A percentile compares a stretch with the other conserved stretches of the same genome.
Evolutionary conservation across 352 stramenopile species (phyloP).

Genomic region (Albugo laibachii): DNA sequence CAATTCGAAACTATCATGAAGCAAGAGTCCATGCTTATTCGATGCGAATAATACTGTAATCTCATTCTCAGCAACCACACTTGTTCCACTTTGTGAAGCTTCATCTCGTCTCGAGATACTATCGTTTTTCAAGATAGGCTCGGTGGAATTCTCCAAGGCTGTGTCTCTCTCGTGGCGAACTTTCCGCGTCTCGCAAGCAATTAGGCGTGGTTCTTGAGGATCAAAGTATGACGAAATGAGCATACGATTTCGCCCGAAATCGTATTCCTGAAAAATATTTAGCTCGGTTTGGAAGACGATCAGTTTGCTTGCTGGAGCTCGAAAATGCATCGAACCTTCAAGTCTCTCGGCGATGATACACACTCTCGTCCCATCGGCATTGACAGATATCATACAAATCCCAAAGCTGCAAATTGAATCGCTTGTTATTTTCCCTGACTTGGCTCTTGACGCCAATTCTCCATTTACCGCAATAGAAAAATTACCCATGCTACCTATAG

Average conservation of each 20-base stretch:
- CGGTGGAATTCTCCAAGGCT: background rate
- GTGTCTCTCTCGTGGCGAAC: background rate
- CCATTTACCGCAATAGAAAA: slow-evolving; percentile 21
- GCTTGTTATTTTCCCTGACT: slow-evolving; percentile 22
- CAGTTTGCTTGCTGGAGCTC: slow-evolving; percentile 69
- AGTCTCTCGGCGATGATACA: slow-evolving; percentile 71
- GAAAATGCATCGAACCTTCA: slow-evolving; percentile 56
- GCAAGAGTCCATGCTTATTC: slow-evolving; percentile 76
- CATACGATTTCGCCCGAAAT: slow-evolving; percentile 57
- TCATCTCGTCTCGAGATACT: slow-evolving; percentile 9
- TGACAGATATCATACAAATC: slow-evolving; percentile 57
- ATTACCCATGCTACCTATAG: slow-evolving; percentile 69
- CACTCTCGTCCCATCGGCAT: slow-evolving; percentile 78
- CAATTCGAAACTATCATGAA: slow-evolving; percentile 82
- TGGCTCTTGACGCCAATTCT: too few relatives aligned
- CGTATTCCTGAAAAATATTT: slow-evolving; percentile 78
- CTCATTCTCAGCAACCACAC: slow-evolving; percentile 47
- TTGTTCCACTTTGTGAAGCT: background rate
- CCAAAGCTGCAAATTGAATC: slow-evolving; percentile 7
- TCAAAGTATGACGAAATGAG: slow-evolving; percentile 83
- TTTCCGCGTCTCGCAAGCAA: slow-evolving; percentile 57
- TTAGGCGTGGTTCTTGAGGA: slow-evolving; percentile 60
- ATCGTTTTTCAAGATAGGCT: slow-evolving; percentile 20
- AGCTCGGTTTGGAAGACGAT: slow-evolving; percentile 83
- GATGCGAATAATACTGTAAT: slow-evolving; percentile 85